These are phyloP conservation scores for Luzula sylvatica DNA, from an alignment of 176 grass and related monocot species.

Conservation along the genomic window DNA sequence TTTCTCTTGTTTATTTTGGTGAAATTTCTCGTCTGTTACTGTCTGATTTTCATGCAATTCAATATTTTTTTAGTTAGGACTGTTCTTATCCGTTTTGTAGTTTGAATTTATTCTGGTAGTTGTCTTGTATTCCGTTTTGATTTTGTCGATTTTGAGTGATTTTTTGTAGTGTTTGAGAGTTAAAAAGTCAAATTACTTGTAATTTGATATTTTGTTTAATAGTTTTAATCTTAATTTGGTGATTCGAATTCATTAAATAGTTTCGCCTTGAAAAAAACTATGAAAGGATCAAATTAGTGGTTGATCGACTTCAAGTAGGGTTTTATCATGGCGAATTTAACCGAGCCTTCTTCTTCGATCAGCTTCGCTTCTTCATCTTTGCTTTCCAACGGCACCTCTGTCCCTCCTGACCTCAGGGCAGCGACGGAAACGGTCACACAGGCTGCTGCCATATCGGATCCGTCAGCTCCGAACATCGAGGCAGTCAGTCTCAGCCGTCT, in stretches of 20 bases:
- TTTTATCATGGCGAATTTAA: conserved; percentile 11
- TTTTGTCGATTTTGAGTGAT: too few species aligned
- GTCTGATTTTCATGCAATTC: not conserved
- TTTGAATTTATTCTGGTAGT: too few species aligned
- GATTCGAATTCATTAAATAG: not conserved
- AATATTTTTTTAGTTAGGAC: not conserved
- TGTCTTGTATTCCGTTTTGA: too few species aligned
- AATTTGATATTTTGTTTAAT: not conserved
- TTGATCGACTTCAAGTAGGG: not conserved
- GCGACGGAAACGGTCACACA: conserved; percentile 6
- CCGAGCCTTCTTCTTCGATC: conserved; percentile 60
- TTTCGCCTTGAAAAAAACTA: not conserved
- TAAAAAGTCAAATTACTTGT: too few species aligned
- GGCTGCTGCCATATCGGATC: not conserved
- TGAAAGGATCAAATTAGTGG: not conserved
- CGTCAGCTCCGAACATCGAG: conserved; percentile 25
- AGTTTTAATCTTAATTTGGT: not conserved
- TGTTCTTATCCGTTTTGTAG: not conserved
- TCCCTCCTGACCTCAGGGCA: conserved; percentile 21
- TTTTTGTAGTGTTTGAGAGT: too few species aligned
- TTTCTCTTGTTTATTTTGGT: not conserved
- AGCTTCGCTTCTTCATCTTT: conserved; percentile 54
- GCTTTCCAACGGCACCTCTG: conserved; percentile 50
- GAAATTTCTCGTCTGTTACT: not conserved
- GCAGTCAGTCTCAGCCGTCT: conserved; percentile 55